Evolutionary conservation across 257 asterid genomes (phyloP).

Genomic region (Nicotiana noctiflora): DNA sequence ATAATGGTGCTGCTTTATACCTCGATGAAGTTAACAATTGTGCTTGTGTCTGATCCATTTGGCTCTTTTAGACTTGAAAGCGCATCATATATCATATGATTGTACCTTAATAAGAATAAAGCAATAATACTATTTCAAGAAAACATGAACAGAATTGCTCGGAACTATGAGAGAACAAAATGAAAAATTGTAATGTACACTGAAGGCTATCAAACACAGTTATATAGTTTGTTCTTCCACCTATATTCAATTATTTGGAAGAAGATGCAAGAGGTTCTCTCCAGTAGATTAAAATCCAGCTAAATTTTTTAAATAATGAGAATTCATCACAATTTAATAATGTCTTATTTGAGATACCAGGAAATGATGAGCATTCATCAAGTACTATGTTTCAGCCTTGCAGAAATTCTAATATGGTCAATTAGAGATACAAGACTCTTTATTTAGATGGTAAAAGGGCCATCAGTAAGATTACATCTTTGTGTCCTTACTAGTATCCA

Average conservation of each 20-base stretch:
- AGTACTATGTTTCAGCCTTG: not conserved
- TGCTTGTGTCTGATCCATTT: conserved; percentile 57
- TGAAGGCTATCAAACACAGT: not conserved
- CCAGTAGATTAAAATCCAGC: not conserved
- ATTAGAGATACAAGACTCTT: not conserved
- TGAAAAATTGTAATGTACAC: not conserved
- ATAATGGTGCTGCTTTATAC: conserved; percentile 18
- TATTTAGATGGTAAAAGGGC: not conserved
- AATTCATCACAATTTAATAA: not conserved
- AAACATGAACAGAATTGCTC: not conserved
- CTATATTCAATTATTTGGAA: not conserved
- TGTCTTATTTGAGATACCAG: not conserved
- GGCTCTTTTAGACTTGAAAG: conserved; percentile 56
- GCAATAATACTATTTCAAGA: conserved; percentile 2
- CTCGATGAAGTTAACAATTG: conserved; percentile 70
- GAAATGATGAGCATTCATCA: not conserved
- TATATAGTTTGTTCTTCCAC: not conserved
- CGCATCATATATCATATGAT: conserved; percentile 67
- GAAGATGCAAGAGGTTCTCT: not conserved
- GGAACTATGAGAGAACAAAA: not conserved
- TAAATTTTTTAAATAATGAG: not conserved
- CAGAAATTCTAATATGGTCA: not conserved
- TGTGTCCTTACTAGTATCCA: not conserved
- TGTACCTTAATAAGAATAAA: conserved; percentile 45
- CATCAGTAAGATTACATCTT: not conserved